Base-by-base conservation (phyloP, 805 yeast genomes). In the Saccharomyces jurei region DNA sequence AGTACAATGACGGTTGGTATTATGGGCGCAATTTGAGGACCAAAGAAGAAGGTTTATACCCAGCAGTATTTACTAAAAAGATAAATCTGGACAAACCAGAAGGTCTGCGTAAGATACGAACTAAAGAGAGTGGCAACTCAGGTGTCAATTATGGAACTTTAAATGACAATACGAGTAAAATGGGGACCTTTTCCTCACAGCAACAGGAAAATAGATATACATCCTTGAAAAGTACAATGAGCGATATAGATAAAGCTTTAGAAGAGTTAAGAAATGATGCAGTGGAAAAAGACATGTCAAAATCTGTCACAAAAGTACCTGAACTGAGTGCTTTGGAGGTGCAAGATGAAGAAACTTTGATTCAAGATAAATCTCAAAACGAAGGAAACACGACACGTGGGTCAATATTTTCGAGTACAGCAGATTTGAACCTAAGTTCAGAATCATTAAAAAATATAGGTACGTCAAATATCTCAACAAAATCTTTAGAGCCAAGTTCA, bases 1-100 rank as follows among this genome's bases (percentile, higher is more conserved):
- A 88, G 64, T 94, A 87, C 70, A 87, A 88, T 62, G 98, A 94
- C 69, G 97, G 97, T 26, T 94, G 99, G 99, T 94, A 86, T 67
- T 84, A 87, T 77, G 96, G 97, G 2, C 82, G 81, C 55, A 91
- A 91, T 62, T 66, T 88, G 50, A 64, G 78, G 46, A 83, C 92
- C 0, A 80, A 81, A 50, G 77, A 80, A 52, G 90, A 88, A 6
- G 99, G 99, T 0, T 74, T 92, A 36, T 92, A 89, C 65, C 99
- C 99, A 14, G 86, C 86, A 62, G 81, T 89, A 5, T 92, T 92
- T 69, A 91, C 97, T 2, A 83, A 84, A 61, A 68, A 79, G 8
- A 68, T 80, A 81, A 1, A 55, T 77, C 0, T 63, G 81, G 14
- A 63, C 79, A 59, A 69, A 83, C 56, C 81, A 87, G 8, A 74